Conservation (phyloP, 2,329 filamentous ascomycete species). For the Colletotrichum kahawae region DNA sequence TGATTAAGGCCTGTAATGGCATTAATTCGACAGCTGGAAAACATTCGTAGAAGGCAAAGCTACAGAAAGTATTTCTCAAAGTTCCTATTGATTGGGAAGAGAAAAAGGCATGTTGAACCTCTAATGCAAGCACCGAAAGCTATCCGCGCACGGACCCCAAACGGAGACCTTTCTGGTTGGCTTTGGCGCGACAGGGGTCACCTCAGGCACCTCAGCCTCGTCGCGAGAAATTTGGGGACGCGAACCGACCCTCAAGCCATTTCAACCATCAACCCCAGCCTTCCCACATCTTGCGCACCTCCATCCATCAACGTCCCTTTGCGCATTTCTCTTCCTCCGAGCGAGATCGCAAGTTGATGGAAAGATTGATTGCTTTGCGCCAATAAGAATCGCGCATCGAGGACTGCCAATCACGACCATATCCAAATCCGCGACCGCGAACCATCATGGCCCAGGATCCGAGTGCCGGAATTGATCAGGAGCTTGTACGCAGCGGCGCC, state of each 20-base stretch:
- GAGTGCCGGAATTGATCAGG: constrained; percentile 22
- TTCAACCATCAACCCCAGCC: neutral
- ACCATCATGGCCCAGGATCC: constrained; percentile 23
- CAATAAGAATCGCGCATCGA: neutral
- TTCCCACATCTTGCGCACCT: neutral
- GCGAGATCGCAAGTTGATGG: neutral
- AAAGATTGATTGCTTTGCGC: neutral
- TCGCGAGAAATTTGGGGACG: constrained; percentile 25
- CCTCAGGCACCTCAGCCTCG: constrained; percentile 21
- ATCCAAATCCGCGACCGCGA: neutral
- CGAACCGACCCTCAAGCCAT: neutral
- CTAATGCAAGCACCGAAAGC: neutral
- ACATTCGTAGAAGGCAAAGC: neutral
- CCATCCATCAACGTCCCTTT: neutral
- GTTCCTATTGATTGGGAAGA: neutral
- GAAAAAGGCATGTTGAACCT: neutral
- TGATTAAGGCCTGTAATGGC: neutral
- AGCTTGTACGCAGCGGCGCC: constrained; percentile 13
- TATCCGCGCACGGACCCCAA: neutral
- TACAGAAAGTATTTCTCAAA: neutral
- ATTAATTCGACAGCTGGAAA: neutral
- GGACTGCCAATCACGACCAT: neutral
- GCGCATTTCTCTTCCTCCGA: too few relatives aligned
- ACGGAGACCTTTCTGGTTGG: neutral
- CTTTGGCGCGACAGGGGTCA: neutral